Conservation (phyloP, 495 filamentous ascomycete species). For the Amniculicola lignicola region DNA sequence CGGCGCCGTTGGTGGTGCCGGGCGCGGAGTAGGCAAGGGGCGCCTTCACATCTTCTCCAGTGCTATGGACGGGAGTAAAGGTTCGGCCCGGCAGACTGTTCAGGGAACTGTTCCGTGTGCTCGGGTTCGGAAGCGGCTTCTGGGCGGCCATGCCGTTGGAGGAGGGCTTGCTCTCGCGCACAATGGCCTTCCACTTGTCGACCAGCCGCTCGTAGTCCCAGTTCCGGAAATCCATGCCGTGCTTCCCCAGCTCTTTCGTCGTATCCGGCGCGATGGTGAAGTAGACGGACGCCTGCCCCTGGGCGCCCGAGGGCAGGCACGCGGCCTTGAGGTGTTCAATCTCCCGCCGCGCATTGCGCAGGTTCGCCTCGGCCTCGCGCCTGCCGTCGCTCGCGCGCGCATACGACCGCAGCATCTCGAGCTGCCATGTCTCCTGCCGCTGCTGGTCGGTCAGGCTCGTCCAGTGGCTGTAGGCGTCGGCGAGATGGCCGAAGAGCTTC, state of each 20-base stretch:
- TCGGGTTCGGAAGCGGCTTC: constrained; percentile 24
- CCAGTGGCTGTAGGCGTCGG: constrained; percentile 71
- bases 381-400: constrained; percentile 64
- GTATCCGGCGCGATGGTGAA: constrained; percentile 54
- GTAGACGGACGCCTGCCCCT: constrained; percentile 52
- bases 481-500: constrained; percentile 64
- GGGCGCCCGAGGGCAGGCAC: constrained; percentile 57
- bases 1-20: constrained; percentile 14
- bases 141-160: constrained; percentile 33
- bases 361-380: constrained; percentile 57
- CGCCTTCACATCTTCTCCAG: neutral
- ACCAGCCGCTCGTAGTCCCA: constrained; percentile 59
- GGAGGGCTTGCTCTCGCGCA: constrained; percentile 39
- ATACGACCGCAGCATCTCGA: constrained; percentile 73
- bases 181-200: constrained; percentile 56
- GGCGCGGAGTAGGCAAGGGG: constrained; percentile 21
- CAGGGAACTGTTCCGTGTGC: constrained; percentile 18
- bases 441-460: constrained; percentile 53
- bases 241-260: constrained; percentile 27
- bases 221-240: constrained; percentile 36
- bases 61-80: neutral
- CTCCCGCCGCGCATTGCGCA: constrained; percentile 65
- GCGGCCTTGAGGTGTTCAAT: constrained; percentile 67
- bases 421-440: constrained; percentile 65
- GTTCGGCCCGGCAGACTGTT: constrained; percentile 14